Percentiles rank a stretch among this genome's conserved stretches.
Evolutionary conservation across 768 basidiomycete species (phyloP).

Genomic region (Boletus subparvulus): DNA sequence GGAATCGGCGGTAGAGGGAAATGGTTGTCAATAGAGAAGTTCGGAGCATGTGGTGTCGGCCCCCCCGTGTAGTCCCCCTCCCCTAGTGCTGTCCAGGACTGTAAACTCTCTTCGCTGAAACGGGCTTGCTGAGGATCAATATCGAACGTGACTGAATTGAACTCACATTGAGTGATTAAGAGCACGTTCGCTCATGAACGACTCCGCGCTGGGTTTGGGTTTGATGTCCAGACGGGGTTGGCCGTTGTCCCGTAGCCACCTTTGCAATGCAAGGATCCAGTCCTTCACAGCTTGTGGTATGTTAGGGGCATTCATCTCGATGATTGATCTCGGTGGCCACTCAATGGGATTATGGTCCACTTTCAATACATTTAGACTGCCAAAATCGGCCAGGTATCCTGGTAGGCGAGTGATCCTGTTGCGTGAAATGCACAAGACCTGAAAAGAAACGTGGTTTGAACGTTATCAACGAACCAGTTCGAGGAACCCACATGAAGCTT

Average conservation of each 20-base stretch:
- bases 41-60: constrained; percentile 52
- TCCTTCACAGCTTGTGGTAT: constrained; percentile 57
- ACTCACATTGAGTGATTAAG: constrained; percentile 36
- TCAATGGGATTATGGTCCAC: constrained; percentile 90
- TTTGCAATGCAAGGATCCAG: constrained; percentile 71
- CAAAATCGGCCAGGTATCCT: constrained; percentile 71
- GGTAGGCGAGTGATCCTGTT: constrained; percentile 85
- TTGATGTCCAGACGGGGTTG: constrained; percentile 32
- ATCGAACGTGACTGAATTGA: not conserved
- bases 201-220: constrained; percentile 46
- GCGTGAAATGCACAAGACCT: constrained; percentile 85
- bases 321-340: constrained; percentile 76
- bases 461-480: not conserved
- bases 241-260: constrained; percentile 67
- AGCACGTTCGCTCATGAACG: constrained; percentile 44
- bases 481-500: constrained; percentile 62
- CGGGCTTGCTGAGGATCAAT: constrained; percentile 3
- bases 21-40: constrained; percentile 62
- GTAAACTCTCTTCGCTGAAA: constrained; percentile 40
- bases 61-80: constrained; percentile 38
- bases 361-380: constrained; percentile 73
- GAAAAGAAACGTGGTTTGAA: constrained; percentile 8
- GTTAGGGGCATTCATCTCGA: constrained; percentile 44
- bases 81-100: constrained; percentile 46
- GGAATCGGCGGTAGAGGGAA: constrained; percentile 40